phyloP scores from a whole-genome alignment of 768 basidiomycete genomes.

The Lyophyllum atratum region DNA sequence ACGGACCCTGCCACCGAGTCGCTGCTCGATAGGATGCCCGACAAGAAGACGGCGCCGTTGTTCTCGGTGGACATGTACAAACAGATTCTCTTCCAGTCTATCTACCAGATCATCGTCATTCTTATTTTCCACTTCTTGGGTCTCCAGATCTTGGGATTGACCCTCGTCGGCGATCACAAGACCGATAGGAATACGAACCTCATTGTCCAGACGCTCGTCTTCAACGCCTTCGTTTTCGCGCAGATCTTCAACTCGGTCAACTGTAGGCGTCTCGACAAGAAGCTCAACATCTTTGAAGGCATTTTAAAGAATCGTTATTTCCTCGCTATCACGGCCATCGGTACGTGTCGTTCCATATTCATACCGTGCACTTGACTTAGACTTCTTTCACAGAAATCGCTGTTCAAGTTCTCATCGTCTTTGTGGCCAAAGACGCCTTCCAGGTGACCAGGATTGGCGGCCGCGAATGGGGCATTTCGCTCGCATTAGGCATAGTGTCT shows the following conservation, averaged over 20 bases:
- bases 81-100: conserved; percentile 88
- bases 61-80: conserved; percentile 96
- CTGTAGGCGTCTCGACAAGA: conserved; percentile 81
- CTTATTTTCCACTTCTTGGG: conserved; percentile 92
- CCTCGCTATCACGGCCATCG: conserved; percentile 79
- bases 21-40: conserved; percentile 87
- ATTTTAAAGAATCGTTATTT: conserved; percentile 82
- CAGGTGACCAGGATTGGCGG: conserved; percentile 79
- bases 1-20: conserved; percentile 89
- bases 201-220: conserved; percentile 83
- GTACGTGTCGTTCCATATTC: conserved; percentile 50
- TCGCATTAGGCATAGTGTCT: conserved; percentile 84
- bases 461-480: conserved; percentile 90
- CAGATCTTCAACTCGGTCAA: conserved; percentile 98
- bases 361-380: background rate
- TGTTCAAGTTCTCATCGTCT: conserved; percentile 86
- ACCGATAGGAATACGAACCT: conserved; percentile 37
- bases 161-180: conserved; percentile 30
- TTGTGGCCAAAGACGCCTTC: conserved; percentile 91
- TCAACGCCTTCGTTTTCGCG: conserved; percentile 98
- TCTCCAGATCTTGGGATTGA: conserved; percentile 63
- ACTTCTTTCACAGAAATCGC: conserved; percentile 64
- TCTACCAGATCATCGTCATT: conserved; percentile 81
- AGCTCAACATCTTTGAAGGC: conserved; percentile 88
- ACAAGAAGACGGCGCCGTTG: conserved; percentile 84